Conservation (phyloP, 2,329 filamentous ascomycete species). For the Trichophyton benhamiae region DNA sequence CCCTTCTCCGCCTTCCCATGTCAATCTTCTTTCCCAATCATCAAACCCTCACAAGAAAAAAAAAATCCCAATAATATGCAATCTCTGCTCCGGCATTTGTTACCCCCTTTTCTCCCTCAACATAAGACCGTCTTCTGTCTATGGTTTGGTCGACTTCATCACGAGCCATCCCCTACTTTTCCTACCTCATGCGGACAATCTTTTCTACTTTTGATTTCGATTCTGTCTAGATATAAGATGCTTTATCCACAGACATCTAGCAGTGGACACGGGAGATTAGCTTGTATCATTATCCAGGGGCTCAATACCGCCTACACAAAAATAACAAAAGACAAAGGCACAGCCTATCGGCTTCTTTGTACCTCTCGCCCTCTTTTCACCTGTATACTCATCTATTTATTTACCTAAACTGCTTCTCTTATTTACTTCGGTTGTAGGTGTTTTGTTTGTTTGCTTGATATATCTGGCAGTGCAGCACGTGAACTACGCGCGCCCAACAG, state of each 20-base stretch:
- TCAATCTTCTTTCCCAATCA: neutral
- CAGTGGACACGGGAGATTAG: neutral
- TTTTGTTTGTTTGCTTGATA: neutral
- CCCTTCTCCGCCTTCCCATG: too few species aligned
- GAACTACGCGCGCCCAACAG: conserved; percentile 2
- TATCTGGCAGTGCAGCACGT: neutral
- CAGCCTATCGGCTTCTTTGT: neutral
- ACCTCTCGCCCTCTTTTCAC: neutral
- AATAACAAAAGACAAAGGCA: conserved; percentile 1
- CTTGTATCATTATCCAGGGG: conserved; percentile 1
- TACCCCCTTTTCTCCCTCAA: neutral
- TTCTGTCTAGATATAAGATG: neutral
- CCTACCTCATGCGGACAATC: neutral
- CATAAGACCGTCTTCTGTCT: neutral
- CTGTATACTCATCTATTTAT: neutral
- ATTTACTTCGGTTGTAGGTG: neutral
- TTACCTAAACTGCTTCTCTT: neutral
- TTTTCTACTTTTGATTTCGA: conserved; percentile 1
- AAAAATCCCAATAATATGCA: neutral
- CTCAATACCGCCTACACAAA: neutral
- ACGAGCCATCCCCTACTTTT: neutral
- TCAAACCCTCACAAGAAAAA: neutral
- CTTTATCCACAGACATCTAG: neutral
- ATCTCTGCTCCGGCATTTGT: neutral
- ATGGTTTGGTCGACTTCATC: neutral